Evolutionary conservation across 2,329 filamentous ascomycete species (phyloP).

Genomic region (Aspergillus sp.): DNA sequence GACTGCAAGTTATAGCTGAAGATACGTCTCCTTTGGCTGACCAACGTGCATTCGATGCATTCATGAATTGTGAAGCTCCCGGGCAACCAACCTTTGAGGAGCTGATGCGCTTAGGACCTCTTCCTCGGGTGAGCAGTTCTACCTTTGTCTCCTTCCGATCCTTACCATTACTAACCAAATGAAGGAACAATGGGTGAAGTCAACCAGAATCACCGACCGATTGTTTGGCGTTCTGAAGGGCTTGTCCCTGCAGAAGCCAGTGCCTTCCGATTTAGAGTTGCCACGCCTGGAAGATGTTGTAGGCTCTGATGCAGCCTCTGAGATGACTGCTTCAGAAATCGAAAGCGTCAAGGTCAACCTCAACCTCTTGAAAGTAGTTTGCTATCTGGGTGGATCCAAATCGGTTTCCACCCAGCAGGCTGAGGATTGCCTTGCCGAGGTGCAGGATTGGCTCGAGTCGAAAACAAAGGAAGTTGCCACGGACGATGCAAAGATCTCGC

Average conservation of each 20-base stretch:
- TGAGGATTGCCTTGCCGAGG: slow-evolving; percentile 24
- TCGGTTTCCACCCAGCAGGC: slow-evolving; percentile 26
- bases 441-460: slow-evolving; percentile 31
- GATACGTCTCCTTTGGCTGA: slow-evolving; percentile 29
- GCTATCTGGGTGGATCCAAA: slow-evolving; percentile 34
- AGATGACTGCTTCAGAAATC: slow-evolving; percentile 37
- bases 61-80: slow-evolving; percentile 40
- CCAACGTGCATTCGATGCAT: slow-evolving; percentile 37
- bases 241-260: slow-evolving; percentile 30
- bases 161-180: slow-evolving; percentile 17
- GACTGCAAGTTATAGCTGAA: slow-evolving; percentile 24
- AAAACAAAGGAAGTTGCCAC: slow-evolving; percentile 22
- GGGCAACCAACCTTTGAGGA: slow-evolving; percentile 36
- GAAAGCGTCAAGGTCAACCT: slow-evolving; percentile 32
- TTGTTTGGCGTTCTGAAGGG: slow-evolving; percentile 34
- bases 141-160: background rate
- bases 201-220: slow-evolving; percentile 31
- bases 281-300: slow-evolving; percentile 25
- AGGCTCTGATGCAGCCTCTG: slow-evolving; percentile 22
- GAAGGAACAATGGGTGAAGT: slow-evolving; percentile 37
- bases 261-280: slow-evolving; percentile 24
- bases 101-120: slow-evolving; percentile 36
- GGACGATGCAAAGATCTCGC: slow-evolving; percentile 18
- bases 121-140: slow-evolving; percentile 31
- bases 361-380: slow-evolving; percentile 31